Percentiles rank a stretch among this genome's conserved stretches.
These are phyloP conservation scores for Omphalotus guepiniiformis DNA, from an alignment of 768 basidiomycete species.

Conservation along the genomic window DNA sequence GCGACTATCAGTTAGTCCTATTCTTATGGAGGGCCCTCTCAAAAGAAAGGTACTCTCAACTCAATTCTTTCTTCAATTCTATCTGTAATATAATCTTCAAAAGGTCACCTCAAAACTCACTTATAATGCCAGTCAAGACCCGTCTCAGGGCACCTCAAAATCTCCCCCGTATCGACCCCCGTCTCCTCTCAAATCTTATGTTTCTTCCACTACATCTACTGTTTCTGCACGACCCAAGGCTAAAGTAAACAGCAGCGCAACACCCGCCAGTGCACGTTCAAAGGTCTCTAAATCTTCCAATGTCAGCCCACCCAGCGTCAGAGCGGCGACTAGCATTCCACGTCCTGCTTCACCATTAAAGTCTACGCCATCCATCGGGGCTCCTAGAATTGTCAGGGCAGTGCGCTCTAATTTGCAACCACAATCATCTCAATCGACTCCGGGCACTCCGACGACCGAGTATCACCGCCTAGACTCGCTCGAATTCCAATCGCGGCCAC, in stretches of 20 bases:
- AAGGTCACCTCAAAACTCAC: slow-evolving; percentile 55
- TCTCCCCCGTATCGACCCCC: slow-evolving; percentile 23
- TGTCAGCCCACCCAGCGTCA: slow-evolving; percentile 17
- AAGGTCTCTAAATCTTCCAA: slow-evolving; percentile 9
- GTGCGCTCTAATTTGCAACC: slow-evolving; percentile 25
- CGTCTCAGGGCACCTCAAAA: not conserved
- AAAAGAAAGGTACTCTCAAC: slow-evolving; percentile 53
- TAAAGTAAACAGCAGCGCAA: slow-evolving; percentile 57
- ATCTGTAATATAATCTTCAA: slow-evolving; percentile 14
- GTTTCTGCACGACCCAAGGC: slow-evolving; percentile 44
- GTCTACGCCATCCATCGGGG: slow-evolving; percentile 34
- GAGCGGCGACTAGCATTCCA: slow-evolving; percentile 23
- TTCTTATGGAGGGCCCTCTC: slow-evolving; percentile 34
- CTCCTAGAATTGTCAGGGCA: slow-evolving; percentile 27
- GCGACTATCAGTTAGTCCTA: no score
- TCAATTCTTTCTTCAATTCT: not conserved
- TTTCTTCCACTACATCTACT: slow-evolving; percentile 18
- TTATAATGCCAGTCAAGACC: slow-evolving; percentile 26
- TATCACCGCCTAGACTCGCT: not conserved
- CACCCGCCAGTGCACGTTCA: slow-evolving; percentile 17
- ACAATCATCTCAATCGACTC: slow-evolving; percentile 26
- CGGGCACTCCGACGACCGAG: slow-evolving; percentile 28
- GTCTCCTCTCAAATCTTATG: slow-evolving; percentile 39
- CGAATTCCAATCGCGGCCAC: not conserved
- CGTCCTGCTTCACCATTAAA: slow-evolving; percentile 41